Evolutionary conservation across 1,139 yeast species (phyloP), one percentile per base, ranked within the genome.

Genomic region (Yamadazyma mexicana): DNA sequence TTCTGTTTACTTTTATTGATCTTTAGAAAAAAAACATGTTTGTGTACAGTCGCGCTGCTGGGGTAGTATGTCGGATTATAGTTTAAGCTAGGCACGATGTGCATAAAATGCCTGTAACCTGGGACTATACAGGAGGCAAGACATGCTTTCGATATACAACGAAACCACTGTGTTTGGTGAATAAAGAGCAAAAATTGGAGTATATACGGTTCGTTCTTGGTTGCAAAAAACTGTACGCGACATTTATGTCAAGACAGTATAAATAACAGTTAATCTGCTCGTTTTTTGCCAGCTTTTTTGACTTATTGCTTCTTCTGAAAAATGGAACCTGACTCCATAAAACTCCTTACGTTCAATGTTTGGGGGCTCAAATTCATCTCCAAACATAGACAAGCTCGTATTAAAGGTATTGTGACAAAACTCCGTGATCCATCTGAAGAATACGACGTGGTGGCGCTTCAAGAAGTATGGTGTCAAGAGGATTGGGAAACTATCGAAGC

Each of bases 361-460:
- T 88, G 97, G 98, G 99, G 98, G 1, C 68, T 92, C 45, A 89
- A 88, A 54, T 83, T 66, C 55, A 85, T 92, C 3, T 83, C 97
- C 15, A 84, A 83, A 51, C 66, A 66, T 45, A 69, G 98, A 28
- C 62, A 65, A 35, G 75, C 73, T 48, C 69, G 99, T 35, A 67
- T 92, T 18, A 59, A 56, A 20, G 95, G 91, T 4, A 85, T 92
- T 24, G 95, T 95, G 0, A 76, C 81, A 33, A 66, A 76, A 38
- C 62, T 92, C 6, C 79, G 83, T 0, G 64, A 65, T 22, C 58
- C 66, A 5, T 67, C 69, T 8, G 72, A 73, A 17, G 70, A 74
- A 22, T 89, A 85, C 60, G 97, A 92, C 60, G 75, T 92, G 11
- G 77, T 92, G 10, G 96, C 96, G 0, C 67, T 92, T 17, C 98